Conservation (phyloP, 177 flowering plant species). For the Telopea speciosissima region DNA sequence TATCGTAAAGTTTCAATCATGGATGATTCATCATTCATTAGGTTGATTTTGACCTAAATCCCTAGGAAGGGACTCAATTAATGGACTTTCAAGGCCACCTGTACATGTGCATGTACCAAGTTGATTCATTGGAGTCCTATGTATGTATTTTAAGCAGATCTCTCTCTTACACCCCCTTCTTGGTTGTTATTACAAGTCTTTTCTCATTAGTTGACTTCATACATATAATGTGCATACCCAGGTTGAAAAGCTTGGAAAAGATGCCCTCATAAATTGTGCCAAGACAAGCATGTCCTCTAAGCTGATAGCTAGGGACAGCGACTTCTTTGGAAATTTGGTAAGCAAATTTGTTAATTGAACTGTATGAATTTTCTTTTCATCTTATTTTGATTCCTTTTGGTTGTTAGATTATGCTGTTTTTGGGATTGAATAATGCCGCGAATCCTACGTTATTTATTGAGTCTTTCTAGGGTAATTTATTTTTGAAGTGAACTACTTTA, state of each 20-base stretch:
- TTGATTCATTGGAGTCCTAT: no score
- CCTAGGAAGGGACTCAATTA: neutral
- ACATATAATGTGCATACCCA: constrained; percentile 17
- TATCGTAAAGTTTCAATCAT: neutral
- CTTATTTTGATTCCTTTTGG: neutral
- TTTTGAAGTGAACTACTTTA: no score
- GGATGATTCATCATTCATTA: neutral
- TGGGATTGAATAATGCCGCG: neutral
- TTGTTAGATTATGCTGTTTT: neutral
- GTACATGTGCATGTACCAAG: neutral
- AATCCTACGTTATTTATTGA: no score
- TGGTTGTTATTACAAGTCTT: neutral
- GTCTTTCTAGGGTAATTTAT: no score
- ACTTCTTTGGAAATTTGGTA: constrained; percentile 97
- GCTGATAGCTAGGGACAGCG: constrained; percentile 72
- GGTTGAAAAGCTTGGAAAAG: constrained; percentile 97
- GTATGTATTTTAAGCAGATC: neutral
- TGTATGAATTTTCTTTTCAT: neutral
- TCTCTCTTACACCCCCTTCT: neutral
- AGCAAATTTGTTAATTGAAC: constrained; percentile 9
- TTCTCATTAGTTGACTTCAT: constrained; percentile 1
- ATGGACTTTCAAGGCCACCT: neutral
- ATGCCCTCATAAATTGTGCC: constrained; percentile 86
- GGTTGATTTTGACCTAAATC: neutral
- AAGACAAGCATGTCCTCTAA: constrained; percentile 99